A percentile compares a stretch with the other conserved stretches of the same genome.
Evolutionary conservation across 2,329 filamentous ascomycete species (phyloP).

Genomic region (Fusarium dlaminii): DNA sequence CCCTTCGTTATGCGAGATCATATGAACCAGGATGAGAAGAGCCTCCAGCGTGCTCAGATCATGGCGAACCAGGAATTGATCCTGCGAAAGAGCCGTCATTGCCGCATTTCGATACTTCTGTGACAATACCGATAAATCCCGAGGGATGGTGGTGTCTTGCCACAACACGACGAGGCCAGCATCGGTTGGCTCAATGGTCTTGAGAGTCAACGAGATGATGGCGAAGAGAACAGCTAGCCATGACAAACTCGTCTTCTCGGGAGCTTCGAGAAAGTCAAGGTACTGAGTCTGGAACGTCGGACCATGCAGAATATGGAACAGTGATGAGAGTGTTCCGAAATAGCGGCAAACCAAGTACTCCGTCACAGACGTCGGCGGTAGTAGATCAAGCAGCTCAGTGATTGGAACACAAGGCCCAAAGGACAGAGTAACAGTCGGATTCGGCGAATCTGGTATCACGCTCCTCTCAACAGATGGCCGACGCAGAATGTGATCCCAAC

Average conservation of each 20-base stretch:
- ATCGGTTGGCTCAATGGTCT: neutral
- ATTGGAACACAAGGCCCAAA: neutral
- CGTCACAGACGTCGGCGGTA: neutral
- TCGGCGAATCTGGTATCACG: neutral
- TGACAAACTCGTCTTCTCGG: neutral
- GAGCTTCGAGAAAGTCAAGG: rapidly evolving
- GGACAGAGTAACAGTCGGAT: neutral
- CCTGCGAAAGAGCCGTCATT: neutral
- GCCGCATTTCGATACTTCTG: conserved; percentile 1
- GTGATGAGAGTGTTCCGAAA: neutral
- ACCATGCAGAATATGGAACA: conserved; percentile 6
- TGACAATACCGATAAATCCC: rapidly evolving
- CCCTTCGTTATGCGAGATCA: conserved; percentile 2
- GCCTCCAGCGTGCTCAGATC: neutral
- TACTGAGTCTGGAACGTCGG: conserved; percentile 3
- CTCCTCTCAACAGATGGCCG: neutral
- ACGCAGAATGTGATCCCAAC: conserved; percentile 4
- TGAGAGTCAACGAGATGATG: neutral
- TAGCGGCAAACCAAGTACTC: conserved; percentile 1
- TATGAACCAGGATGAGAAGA: conserved; percentile 2
- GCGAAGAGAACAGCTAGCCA: conserved; percentile 5
- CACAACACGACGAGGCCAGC: neutral
- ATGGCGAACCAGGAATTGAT: neutral
- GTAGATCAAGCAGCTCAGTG: neutral
- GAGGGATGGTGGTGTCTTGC: neutral